phyloP scores from a whole-genome alignment of 1,139 yeast species.

The Diutina rugosa region DNA sequence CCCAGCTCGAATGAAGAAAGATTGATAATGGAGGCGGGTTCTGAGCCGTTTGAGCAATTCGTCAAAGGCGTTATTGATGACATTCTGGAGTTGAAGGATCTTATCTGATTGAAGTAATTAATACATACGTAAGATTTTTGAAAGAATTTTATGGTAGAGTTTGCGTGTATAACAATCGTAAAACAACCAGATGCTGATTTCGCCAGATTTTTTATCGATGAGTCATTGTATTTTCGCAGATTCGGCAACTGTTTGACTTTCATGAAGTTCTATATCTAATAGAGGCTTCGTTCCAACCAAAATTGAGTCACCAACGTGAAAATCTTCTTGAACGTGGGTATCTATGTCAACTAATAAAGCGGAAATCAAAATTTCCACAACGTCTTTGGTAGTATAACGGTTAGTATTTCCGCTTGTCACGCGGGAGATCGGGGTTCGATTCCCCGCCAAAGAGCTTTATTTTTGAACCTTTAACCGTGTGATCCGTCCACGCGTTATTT shows the following conservation, averaged over 20 bases:
- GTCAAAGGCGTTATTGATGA: constrained; percentile 40
- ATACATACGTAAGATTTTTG: too few species aligned
- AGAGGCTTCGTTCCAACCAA: too few species aligned
- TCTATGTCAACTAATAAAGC: too few species aligned
- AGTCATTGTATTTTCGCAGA: not conserved
- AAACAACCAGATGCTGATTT: not conserved
- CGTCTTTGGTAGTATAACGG: not conserved
- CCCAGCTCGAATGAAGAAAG: constrained; percentile 59
- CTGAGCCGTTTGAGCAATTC: constrained; percentile 23
- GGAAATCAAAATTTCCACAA: too few species aligned
- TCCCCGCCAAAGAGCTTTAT: not conserved
- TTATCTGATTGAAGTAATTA: too few species aligned
- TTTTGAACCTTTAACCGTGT: not conserved
- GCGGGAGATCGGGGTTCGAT: not conserved
- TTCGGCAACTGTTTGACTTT: too few species aligned
- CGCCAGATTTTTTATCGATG: not conserved
- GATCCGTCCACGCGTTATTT: not conserved
- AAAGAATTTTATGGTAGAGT: too few species aligned
- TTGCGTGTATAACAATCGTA: too few species aligned
- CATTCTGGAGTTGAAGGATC: constrained; percentile 40
- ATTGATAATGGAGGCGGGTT: constrained; percentile 32
- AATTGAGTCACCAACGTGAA: too few species aligned
- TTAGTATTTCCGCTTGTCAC: not conserved
- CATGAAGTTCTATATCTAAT: too few species aligned
- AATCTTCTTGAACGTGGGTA: too few species aligned